These are phyloP conservation scores for Endoconidiophora polonica DNA, from an alignment of 2,329 filamentous ascomycete species.

Conservation along the genomic window DNA sequence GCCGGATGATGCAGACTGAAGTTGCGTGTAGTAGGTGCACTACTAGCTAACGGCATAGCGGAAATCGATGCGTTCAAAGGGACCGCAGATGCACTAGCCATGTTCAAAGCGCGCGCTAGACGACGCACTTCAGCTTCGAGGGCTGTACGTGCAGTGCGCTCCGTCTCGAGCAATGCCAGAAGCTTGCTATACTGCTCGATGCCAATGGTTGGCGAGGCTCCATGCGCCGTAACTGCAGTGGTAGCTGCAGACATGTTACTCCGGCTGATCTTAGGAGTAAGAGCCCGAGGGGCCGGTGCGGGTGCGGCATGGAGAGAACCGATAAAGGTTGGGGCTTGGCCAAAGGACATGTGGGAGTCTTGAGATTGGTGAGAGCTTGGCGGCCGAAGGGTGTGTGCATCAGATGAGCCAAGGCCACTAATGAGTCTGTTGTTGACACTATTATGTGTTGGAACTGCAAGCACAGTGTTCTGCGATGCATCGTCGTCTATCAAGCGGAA, in stretches of 20 bases:
- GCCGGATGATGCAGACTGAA: slow-evolving; percentile 10
- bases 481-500: slow-evolving; percentile 19
- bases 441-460: too few relatives aligned
- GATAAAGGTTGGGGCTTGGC: slow-evolving; percentile 29
- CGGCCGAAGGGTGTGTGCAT: slow-evolving; percentile 1
- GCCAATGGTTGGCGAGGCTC: slow-evolving; percentile 18
- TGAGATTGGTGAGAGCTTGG: slow-evolving; percentile 14
- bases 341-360: slow-evolving; percentile 28
- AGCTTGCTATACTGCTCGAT: slow-evolving; percentile 34
- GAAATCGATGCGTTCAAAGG: slow-evolving; percentile 17
- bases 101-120: slow-evolving; percentile 32
- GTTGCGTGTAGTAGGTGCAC: slow-evolving; percentile 25
- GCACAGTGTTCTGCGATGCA: neutral
- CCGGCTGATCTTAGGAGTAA: slow-evolving; percentile 1
- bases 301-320: slow-evolving; percentile 26
- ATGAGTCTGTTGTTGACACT: too few relatives aligned
- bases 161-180: slow-evolving; percentile 35
- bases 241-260: slow-evolving; percentile 7
- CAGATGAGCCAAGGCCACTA: neutral
- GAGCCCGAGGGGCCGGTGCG: slow-evolving; percentile 14
- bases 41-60: slow-evolving; percentile 22
- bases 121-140: slow-evolving; percentile 40
- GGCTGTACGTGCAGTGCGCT: slow-evolving; percentile 36
- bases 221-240: slow-evolving; percentile 8
- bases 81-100: slow-evolving; percentile 15